Evolutionary conservation across 2,329 filamentous ascomycete species (phyloP), one percentile per base, ranked within the genome.

Genomic region (Lasiodiplodia hormozganensis): DNA sequence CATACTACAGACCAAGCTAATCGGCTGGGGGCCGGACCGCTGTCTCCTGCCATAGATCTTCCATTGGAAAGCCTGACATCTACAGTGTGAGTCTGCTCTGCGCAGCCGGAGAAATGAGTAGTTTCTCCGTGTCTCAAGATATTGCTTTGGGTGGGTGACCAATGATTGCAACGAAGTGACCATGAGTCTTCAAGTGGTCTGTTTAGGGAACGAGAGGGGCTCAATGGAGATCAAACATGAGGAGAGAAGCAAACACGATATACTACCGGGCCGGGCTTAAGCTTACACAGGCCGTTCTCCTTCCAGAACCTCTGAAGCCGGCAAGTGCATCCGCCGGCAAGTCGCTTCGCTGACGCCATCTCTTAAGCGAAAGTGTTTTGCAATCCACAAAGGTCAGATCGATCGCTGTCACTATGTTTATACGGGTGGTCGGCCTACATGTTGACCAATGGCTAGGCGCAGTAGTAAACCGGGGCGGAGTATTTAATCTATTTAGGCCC

Each of bases 401-500:
- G 54, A 36, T 57, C 18, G 16, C 14, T 38, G 18, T 57, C 18
- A 18, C 43, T n/a, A n/a, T 21, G 43, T 54, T 12, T 62, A 49
- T 25, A 52, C 31, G 23, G n/a, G 31, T 3, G 43, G 5, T 31
- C 38, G 16, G 4, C 60, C 47, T 11, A 47, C 6, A 36, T 31
- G 47, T 14, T 12, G n/a, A 4, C 43, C 60, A 51, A 64, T 52
- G 12, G 43, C 14, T 12, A 0, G 7, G 34, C 23, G 4, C 11
- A 31, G n/a, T 34, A 16, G 16, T 51, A 21, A 12, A 34, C 23
- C 16, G 25, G 40, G 47, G 4, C 28, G 47, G 43, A 38, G 16
- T 38, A 38, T 52, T 52, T 52, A 51, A 38, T 62, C 25, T 49
- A 23, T 23, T 18, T 47, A 64, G 47, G 60, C 60, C 60, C 47